These are phyloP conservation scores for Gymnopilus dilepis DNA, from an alignment of 768 basidiomycete species.

Conservation along the genomic window DNA sequence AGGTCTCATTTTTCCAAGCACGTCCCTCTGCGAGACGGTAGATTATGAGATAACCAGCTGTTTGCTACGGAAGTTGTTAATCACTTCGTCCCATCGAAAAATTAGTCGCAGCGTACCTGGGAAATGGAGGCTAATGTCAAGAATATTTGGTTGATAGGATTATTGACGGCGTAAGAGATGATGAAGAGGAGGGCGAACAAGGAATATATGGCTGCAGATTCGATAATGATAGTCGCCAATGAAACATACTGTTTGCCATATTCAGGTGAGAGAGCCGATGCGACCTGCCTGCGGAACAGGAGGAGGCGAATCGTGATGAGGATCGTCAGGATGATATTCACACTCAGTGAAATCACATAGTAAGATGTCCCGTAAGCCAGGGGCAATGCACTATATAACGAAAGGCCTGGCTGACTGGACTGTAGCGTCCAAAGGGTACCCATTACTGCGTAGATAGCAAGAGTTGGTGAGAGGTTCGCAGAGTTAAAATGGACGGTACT, in stretches of 20 bases:
- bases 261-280: slow-evolving; percentile 36
- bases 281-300: slow-evolving; percentile 35
- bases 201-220: slow-evolving; percentile 51
- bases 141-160: slow-evolving; percentile 47
- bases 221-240: slow-evolving; percentile 43
- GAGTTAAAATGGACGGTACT: slow-evolving; percentile 16
- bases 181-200: slow-evolving; percentile 45
- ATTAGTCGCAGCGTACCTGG: slow-evolving; percentile 33
- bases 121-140: slow-evolving; percentile 37
- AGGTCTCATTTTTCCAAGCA: slow-evolving; percentile 43
- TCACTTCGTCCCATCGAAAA: no score
- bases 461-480: neutral
- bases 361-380: slow-evolving; percentile 43
- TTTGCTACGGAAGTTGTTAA: no score
- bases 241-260: slow-evolving; percentile 43
- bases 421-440: slow-evolving; percentile 49
- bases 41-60: slow-evolving; percentile 53
- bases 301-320: slow-evolving; percentile 43
- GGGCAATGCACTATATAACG: slow-evolving; percentile 42
- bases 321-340: slow-evolving; percentile 47
- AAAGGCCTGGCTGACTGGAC: slow-evolving; percentile 46
- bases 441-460: slow-evolving; percentile 40
- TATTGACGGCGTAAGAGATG: slow-evolving; percentile 42
- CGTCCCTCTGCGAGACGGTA: slow-evolving; percentile 51
- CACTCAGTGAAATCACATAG: slow-evolving; percentile 42